Evolutionary conservation across 495 filamentous ascomycete species (phyloP), one percentile per base, ranked within the genome.

Genomic region (Penicillium desertorum): DNA sequence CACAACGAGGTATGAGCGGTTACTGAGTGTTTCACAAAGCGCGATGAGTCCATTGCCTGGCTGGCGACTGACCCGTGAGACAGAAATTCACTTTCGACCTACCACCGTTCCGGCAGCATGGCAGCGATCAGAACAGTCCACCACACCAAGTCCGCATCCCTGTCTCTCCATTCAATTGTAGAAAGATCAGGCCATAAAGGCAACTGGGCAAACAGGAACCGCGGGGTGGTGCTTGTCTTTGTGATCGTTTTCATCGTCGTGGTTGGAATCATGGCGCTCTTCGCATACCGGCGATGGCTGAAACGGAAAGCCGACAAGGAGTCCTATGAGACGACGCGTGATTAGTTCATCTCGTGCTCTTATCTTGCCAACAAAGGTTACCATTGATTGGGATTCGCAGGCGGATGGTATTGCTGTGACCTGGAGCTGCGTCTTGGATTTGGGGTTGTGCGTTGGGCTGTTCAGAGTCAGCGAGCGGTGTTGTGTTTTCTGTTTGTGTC

Each of bases 161-260:
- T 46, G 17, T 37, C 57, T 30, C 45, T 58, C 45, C 63, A 58
- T 36, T 45, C 36, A 1, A 30, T 79, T 43, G 43, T 66, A 37
- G 74, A 76, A 58, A 71, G 77, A 65, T 55, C 67, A 27, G 37
- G 47, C 2, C 8, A 48, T 1, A 48, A 48, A 5, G 30, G 37
- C 39, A 81, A 81, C 66, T 83, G 77, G 76, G 81, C 80, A 7
- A 58, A 63, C 32, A 51, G 59, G n/a, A 76, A 83, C 45, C 78
- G 74, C 47, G 81, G 81, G 51, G 75, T 80, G 17, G 64, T 83
- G 8, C 65, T 83, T 27, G 81, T 83, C 7, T 83, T 83, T 61
- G 72, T 68, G 59, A 83, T 83, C 51, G 69, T 83, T 19, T 79
- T 80, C 41, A 57, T 79, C 41, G 72, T 83, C 20, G 75, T 42